phyloP scores from a whole-genome alignment of 108 stramenopile species.

The Fragilaria crotonensis region DNA sequence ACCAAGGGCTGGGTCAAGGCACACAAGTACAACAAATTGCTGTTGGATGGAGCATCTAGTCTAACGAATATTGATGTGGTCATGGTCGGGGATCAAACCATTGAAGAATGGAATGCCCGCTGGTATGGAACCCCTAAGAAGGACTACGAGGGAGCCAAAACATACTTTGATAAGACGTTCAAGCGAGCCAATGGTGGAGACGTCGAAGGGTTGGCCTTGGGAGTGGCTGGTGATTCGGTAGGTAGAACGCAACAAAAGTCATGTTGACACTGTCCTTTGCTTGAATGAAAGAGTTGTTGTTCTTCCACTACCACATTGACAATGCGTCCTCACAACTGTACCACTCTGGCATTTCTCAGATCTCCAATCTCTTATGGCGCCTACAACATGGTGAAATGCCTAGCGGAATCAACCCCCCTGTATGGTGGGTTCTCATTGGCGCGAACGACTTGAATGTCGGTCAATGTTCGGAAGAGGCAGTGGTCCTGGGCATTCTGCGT shows the following conservation, averaged over 20 bases:
- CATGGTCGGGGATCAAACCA: constrained; percentile 61
- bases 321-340: too few relatives aligned
- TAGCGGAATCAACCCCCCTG: constrained; percentile 19
- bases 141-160: constrained; percentile 5
- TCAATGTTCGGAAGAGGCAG: constrained; percentile 64
- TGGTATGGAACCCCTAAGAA: constrained; percentile 12
- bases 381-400: constrained; percentile 67
- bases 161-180: constrained; percentile 43
- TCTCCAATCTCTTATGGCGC: constrained; percentile 59
- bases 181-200: constrained; percentile 40
- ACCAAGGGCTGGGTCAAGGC: constrained; percentile 32
- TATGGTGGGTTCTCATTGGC: constrained; percentile 48
- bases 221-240: constrained; percentile 62
- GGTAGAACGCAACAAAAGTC: too few relatives aligned
- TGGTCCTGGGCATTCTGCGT: constrained; percentile 51
- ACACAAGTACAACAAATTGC: constrained; percentile 42
- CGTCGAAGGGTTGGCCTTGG: constrained; percentile 49
- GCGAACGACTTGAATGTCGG: constrained; percentile 53
- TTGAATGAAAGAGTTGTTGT: too few relatives aligned
- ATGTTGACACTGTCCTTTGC: too few relatives aligned
- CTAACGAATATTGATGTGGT: constrained; percentile 46
- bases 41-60: constrained; percentile 20
- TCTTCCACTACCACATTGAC: too few relatives aligned
- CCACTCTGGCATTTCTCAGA: too few relatives aligned
- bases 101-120: constrained; percentile 43